phyloP scores from a whole-genome alignment of 148 eudicot genomes.

The Vaccinium vitisidaea region DNA sequence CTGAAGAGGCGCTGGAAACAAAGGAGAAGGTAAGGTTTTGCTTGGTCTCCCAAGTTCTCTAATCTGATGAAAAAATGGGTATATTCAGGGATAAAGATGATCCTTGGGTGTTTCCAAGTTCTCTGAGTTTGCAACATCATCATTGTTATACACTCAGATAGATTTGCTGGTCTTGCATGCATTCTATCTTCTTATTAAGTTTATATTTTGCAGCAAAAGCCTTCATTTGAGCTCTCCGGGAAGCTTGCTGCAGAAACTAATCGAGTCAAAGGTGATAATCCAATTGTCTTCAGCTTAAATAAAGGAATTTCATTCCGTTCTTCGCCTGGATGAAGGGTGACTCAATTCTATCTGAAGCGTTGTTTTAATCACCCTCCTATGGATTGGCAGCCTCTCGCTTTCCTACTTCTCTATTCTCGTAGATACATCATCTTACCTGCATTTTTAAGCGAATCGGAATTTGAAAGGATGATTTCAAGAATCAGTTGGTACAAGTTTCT shows the following conservation, averaged over 20 bases:
- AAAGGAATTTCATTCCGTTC: not conserved
- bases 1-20: conserved; percentile 65
- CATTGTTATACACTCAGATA: not conserved
- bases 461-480: not conserved
- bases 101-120: not conserved
- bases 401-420: not conserved
- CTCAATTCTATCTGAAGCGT: not conserved
- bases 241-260: conserved; percentile 99
- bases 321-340: not conserved
- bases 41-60: not conserved
- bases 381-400: not conserved
- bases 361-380: not conserved
- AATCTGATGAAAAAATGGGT: not conserved
- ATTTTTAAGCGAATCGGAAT: not conserved
- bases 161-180: not conserved
- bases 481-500: not conserved
- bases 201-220: conserved; percentile 61
- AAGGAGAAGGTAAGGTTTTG: conserved; percentile 58
- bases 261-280: conserved; percentile 75
- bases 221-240: conserved; percentile 95
- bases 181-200: conserved; percentile 4
- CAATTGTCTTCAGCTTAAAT: not conserved
- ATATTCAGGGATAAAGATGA: not conserved
- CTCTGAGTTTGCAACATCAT: conserved; percentile 12
- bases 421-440: not conserved